Conservation (phyloP, 2,329 filamentous ascomycete species). For the Aspergillus bombycis region DNA sequence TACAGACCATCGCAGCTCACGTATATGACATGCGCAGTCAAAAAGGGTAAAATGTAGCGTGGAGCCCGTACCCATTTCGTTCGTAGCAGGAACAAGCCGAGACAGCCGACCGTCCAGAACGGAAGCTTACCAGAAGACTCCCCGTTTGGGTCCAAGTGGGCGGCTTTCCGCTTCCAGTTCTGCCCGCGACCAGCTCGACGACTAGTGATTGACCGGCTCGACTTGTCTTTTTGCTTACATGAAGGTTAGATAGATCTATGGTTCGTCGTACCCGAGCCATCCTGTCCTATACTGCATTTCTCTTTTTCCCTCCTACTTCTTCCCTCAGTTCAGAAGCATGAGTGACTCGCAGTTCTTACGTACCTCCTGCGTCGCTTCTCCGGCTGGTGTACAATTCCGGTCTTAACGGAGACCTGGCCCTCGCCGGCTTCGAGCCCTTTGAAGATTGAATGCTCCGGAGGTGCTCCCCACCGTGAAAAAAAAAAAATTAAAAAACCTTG, state of each 20-base stretch:
- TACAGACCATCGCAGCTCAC: background rate
- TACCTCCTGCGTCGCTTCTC: constrained; percentile 14
- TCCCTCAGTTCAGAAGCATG: constrained; percentile 20
- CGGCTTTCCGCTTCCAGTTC: constrained; percentile 25
- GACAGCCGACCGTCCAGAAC: constrained; percentile 19
- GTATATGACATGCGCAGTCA: background rate
- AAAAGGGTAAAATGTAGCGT: constrained; percentile 13
- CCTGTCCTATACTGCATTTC: background rate
- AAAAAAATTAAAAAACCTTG: background rate
- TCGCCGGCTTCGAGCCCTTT: constrained; percentile 13
- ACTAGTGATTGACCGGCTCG: constrained; percentile 7
- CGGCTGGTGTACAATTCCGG: constrained; percentile 22
- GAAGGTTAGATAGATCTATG: constrained; percentile 14
- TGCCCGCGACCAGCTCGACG: constrained; percentile 4
- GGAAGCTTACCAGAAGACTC: constrained; percentile 5
- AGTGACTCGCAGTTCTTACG: constrained; percentile 18
- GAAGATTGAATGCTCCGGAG: constrained; percentile 9
- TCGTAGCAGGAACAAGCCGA: constrained; percentile 18
- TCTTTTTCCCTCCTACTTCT: background rate
- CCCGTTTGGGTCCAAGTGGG: constrained; percentile 12
- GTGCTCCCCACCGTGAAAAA: constrained; percentile 7
- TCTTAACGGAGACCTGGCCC: constrained; percentile 28
- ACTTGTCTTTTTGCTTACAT: constrained; percentile 12
- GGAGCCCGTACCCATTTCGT: constrained; percentile 3
- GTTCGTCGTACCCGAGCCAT: constrained; percentile 15